phyloP scores from a whole-genome alignment of 2,329 filamentous ascomycete species.

The Fonsecaea monophora region DNA sequence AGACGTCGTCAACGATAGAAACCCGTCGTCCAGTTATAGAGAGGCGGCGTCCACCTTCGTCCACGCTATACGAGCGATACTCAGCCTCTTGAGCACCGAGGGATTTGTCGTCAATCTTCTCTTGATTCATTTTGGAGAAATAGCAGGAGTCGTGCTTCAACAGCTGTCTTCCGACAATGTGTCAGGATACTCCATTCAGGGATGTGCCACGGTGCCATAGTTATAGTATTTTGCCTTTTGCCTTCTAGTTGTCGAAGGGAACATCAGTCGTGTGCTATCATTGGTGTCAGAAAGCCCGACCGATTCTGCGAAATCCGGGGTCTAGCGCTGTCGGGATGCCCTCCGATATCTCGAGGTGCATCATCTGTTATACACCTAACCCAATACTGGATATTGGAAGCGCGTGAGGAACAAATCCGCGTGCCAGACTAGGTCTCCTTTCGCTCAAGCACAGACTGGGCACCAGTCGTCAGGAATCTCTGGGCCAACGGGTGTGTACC shows the following conservation, averaged over 20 bases:
- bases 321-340: not conserved
- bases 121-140: not conserved
- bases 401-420: not conserved
- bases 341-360: not conserved
- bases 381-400: not conserved
- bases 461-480: not conserved
- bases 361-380: not conserved
- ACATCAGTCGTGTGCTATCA: not conserved
- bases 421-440: not conserved
- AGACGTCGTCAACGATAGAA: slow-evolving; percentile 44
- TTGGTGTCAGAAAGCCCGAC: not conserved
- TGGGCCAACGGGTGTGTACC: not conserved
- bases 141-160: not conserved
- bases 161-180: not conserved
- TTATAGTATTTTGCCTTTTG: not conserved
- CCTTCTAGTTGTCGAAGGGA: not conserved
- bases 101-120: not conserved
- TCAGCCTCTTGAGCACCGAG: slow-evolving; percentile 1
- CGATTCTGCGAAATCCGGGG: not conserved
- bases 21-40: slow-evolving; percentile 18
- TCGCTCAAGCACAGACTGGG: too few species aligned
- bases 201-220: not conserved
- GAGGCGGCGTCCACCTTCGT: not conserved
- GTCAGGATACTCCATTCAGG: not conserved
- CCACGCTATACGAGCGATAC: not conserved